Evolutionary conservation across 2,329 filamentous ascomycete genomes (phyloP), one percentile per base, ranked within the genome.

Genomic region (Sarocladiaceae sp.): DNA sequence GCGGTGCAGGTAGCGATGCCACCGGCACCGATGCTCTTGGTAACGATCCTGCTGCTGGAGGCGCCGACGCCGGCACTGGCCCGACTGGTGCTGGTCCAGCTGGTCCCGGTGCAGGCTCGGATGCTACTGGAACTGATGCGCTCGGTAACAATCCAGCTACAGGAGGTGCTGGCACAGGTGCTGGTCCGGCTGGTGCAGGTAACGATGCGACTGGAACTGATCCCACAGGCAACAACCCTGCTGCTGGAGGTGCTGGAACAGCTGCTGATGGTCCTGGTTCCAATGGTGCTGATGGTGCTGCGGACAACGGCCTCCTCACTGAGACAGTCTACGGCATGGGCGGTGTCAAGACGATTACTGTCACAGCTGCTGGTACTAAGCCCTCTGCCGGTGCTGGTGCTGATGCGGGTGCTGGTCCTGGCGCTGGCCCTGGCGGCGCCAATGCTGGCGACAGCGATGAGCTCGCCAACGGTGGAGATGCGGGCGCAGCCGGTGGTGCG

Each of bases 31-130:
- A 36, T 36, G 35, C 47, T 31, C 29, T 18, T 37, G 37, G 36
- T 15, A 31, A 20, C 59, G 60, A 53, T 22, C 12, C 50, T n/a
- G 26, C 3, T 7, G n/a, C 23, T 29, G 17, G 13, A 17, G 11
- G 20, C 5, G 15, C 22, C 15, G 26, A n/a, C n/a, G n/a, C n/a
- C n/a, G n/a, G n/a, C n/a, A n/a, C n/a, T n/a, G n/a, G n/a, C n/a
- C n/a, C n/a, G n/a, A 23, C 33, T n/a, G 33, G 6, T 40, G 37
- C 37, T 40, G 37, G 17, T 6, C 8, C 17, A 17, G 11, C 17
- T 22, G 37, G 37, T 6, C 5, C 7, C 37, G 37, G 29, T 8
- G 8, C 29, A 8, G 8, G 8, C 8, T 8, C 8, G 8, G 29
- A 15, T 31, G 29, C 29, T 15, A 15, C 29, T 31, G 29, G 56